Evolutionary conservation across 768 basidiomycete genomes (phyloP).

Genomic region (Russula ochroleuca): DNA sequence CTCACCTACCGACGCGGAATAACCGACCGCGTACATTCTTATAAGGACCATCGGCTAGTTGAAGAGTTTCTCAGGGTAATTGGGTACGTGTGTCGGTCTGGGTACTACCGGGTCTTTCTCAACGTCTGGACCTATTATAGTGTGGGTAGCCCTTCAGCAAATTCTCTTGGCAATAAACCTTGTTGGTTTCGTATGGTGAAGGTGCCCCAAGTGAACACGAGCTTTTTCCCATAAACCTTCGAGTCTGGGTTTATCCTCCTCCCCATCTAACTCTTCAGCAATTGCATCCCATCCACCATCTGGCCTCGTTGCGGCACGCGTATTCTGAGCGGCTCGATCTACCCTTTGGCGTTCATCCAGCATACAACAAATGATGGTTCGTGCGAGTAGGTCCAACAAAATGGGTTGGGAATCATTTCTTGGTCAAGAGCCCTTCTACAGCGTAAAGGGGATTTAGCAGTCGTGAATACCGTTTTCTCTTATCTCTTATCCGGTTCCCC

Average conservation of each 20-base stretch:
- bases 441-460: not conserved
- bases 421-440: not conserved
- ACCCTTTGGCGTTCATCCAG: conserved; percentile 7
- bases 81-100: not conserved
- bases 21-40: not conserved
- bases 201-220: not conserved
- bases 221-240: not conserved
- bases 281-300: conserved; percentile 17
- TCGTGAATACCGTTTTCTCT: not conserved
- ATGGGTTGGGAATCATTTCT: conserved; percentile 1
- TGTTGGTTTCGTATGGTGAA: not conserved
- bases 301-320: conserved; percentile 1
- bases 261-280: not conserved
- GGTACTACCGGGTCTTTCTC: not conserved
- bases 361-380: not conserved
- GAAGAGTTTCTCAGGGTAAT: not conserved
- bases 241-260: not conserved
- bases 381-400: not conserved
- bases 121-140: not conserved
- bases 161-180: not conserved
- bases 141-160: not conserved
- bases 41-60: not conserved
- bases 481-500: no score
- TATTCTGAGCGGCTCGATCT: not conserved
- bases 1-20: not conserved